phyloP scores from a whole-genome alignment of 805 yeast species.

The Hanseniaspora lachancei region DNA sequence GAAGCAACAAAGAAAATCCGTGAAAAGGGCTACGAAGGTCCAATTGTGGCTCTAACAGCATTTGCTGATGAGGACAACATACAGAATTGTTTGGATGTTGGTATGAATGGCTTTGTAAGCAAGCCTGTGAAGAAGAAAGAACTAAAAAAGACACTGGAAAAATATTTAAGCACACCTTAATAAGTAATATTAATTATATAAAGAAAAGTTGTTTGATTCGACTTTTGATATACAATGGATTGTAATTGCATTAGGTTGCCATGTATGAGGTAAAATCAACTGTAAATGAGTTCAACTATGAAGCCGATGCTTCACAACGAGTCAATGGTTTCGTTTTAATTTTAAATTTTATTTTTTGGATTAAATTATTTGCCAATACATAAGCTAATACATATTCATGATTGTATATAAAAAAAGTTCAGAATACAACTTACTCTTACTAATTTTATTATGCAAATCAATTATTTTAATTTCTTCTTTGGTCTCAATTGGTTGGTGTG shows the following conservation, averaged over 20 bases:
- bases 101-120: slow-evolving; percentile 83
- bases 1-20: slow-evolving; percentile 68
- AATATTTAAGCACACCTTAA: slow-evolving; percentile 19
- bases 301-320: too few species aligned
- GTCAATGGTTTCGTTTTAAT: too few species aligned
- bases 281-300: too few species aligned
- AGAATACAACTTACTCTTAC: not conserved
- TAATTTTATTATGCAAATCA: slow-evolving; percentile 29
- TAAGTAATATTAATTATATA: not conserved
- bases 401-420: not conserved
- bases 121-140: slow-evolving; percentile 73
- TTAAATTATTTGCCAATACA: not conserved
- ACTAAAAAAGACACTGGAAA: slow-evolving; percentile 40
- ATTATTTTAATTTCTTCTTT: slow-evolving; percentile 96
- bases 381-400: not conserved
- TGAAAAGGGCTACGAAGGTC: slow-evolving; percentile 47
- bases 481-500: slow-evolving; percentile 99
- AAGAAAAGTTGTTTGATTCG: not conserved
- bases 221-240: too few species aligned
- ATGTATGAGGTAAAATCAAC: too few species aligned
- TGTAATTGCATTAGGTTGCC: too few species aligned
- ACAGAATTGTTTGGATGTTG: slow-evolving; percentile 71
- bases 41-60: slow-evolving; percentile 90
- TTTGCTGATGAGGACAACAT: slow-evolving; percentile 88
- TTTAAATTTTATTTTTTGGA: too few species aligned